A percentile compares a stretch with the other conserved stretches of the same genome.
phyloP scores from a whole-genome alignment of 78 protist species.

The Dictyostelium brefeldianum region DNA sequence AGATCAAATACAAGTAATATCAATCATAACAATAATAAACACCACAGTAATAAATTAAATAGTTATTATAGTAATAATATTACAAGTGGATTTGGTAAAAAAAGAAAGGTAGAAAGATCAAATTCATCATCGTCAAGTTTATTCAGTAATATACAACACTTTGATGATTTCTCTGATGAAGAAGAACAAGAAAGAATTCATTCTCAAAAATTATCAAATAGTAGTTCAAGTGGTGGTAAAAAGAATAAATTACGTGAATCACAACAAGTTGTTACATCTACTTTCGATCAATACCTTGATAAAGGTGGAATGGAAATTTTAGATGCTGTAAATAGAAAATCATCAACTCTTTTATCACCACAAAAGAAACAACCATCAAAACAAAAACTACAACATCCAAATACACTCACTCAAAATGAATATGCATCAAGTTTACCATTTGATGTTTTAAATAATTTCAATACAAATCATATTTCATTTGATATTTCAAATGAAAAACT shows the following conservation, averaged over 20 bases:
- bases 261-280: not conserved
- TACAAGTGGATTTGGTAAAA: not conserved
- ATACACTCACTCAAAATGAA: not conserved
- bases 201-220: not conserved
- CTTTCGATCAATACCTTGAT: not conserved
- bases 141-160: not conserved
- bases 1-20: not conserved
- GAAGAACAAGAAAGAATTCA: constrained; percentile 15
- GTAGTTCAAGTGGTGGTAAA: not conserved
- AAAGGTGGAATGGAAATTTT: not conserved
- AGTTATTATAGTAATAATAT: not conserved
- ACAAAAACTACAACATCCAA: not conserved
- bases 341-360: not conserved
- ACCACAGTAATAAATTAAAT: not conserved
- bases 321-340: not conserved
- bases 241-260: not conserved
- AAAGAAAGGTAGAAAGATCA: not conserved
- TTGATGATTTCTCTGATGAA: constrained; percentile 46
- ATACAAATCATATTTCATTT: not conserved
- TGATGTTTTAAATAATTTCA: too few species aligned
- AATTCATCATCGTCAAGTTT: not conserved
- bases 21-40: not conserved
- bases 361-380: not conserved
- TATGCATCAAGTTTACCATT: constrained; percentile 29
- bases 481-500: constrained; percentile 30